Conservation (phyloP, 163 green algal species). For the Chlorella variabilis region DNA sequence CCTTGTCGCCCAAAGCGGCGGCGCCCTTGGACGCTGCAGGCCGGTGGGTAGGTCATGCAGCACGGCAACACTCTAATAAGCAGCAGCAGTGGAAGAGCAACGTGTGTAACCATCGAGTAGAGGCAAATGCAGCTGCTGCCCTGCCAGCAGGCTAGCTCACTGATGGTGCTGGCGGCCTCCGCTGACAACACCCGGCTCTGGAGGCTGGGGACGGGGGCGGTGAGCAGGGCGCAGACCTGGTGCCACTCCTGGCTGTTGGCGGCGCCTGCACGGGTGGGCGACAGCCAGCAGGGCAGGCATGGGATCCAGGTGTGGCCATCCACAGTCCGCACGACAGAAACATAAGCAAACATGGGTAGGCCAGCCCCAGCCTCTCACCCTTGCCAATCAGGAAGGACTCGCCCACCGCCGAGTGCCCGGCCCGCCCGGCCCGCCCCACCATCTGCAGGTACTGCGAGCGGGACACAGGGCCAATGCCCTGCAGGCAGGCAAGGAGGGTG, state of each 20-base stretch:
- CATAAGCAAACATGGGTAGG: too few species aligned
- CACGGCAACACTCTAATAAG: not conserved
- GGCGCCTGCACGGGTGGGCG: conserved; percentile 38
- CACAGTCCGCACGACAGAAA: too few species aligned
- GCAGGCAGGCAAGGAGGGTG: not conserved
- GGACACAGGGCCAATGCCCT: conserved; percentile 36
- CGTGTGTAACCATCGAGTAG: too few species aligned
- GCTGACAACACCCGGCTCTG: conserved; percentile 39
- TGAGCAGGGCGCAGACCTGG: conserved; percentile 50
- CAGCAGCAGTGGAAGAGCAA: too few species aligned
- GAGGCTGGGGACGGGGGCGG: conserved; percentile 36
- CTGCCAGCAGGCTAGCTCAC: conserved; percentile 35
- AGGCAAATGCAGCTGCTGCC: too few species aligned
- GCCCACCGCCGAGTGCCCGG: conserved; percentile 85
- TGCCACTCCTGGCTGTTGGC: conserved; percentile 36
- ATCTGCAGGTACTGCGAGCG: conserved; percentile 90
- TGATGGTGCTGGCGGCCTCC: not conserved
- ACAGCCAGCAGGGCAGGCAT: too few species aligned
- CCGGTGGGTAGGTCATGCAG: not conserved
- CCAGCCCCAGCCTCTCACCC: not conserved
- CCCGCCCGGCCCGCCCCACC: conserved; percentile 88
- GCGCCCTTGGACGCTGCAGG: not conserved
- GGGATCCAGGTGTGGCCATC: too few species aligned
- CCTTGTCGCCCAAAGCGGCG: conserved; percentile 9
- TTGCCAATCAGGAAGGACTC: conserved; percentile 71